phyloP scores from a whole-genome alignment of 148 eudicot species.

The Rhododendron ovatum region DNA sequence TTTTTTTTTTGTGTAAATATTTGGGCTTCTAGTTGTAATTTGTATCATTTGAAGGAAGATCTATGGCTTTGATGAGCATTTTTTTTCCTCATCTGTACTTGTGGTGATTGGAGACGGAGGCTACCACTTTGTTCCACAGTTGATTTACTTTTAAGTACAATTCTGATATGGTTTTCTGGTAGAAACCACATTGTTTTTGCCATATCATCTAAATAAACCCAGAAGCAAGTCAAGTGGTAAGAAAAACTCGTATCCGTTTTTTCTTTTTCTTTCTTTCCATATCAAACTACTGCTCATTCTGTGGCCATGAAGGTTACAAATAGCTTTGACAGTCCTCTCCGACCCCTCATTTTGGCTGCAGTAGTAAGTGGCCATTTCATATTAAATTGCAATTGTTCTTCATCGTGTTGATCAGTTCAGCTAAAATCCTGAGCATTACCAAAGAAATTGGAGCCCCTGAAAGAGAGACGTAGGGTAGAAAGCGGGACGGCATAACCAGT shows the following conservation, averaged over 20 bases:
- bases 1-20: neutral
- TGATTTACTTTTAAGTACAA: neutral
- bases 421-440: neutral
- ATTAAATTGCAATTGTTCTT: neutral
- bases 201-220: neutral
- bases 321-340: neutral
- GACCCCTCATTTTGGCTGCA: neutral
- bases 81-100: neutral
- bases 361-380: neutral
- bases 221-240: neutral
- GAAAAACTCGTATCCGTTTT: neutral
- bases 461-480: neutral
- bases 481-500: neutral
- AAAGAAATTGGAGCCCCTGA: neutral
- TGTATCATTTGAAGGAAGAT: neutral
- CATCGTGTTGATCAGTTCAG: neutral
- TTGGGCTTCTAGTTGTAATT: neutral
- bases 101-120: neutral
- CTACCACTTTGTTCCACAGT: neutral
- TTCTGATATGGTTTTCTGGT: neutral
- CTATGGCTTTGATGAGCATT: neutral
- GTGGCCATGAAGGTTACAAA: neutral
- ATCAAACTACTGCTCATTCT: neutral
- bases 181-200: neutral
- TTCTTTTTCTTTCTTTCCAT: neutral